Base-by-base conservation (phyloP, 148 eudicot species). In the Simmondsia chinensis region DNA sequence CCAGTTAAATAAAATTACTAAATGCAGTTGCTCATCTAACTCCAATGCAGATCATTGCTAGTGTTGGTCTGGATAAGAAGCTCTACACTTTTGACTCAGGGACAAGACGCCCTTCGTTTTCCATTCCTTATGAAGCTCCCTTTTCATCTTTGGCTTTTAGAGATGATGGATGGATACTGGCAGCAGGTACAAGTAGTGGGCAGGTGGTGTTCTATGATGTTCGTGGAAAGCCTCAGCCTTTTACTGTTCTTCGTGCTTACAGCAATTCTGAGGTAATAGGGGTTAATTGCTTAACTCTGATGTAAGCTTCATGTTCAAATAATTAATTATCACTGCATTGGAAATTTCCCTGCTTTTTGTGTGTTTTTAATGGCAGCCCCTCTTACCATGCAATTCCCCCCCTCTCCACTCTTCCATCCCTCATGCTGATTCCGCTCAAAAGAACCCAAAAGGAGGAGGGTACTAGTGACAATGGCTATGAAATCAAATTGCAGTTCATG, bases 61-160 rank as follows among this genome's bases (percentile, higher is more conserved):
- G 79, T 45, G 83, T 79, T 43, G 97, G 97, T 48, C 66, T 91
- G 64, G 97, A 91, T 70, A 91, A 82, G 71, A 91, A 91, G 74
- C 48, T 91, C 43, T 91, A 76, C 68, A 82, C 82, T 47, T 82
- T 76, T 49, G 97, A 91, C 60, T 61, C 78, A 9, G 82, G 86
- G 51, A 53, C 74, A 5, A 76, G 76, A 61, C 82, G 68, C 55
- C 69, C 65, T 17, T 41, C 88, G 10, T 70, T 43, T 70, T 82
- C 80, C 70, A 68, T 74, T 50, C 64, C 88, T 44, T 82, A 82
- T 57, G 97, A 91, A 21, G 85, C 85, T 22, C 97, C 97, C 9
- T 85, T 85, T 63, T 85, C 97, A 52, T 85, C 97, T 32, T 48
- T 91, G 76, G 87, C 94, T 14, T 85, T 64, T 32, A 74, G 69